Evolutionary conservation across 2,329 filamentous ascomycete genomes (phyloP).

Genomic region (Lasiodiplodia gonubiensis): DNA sequence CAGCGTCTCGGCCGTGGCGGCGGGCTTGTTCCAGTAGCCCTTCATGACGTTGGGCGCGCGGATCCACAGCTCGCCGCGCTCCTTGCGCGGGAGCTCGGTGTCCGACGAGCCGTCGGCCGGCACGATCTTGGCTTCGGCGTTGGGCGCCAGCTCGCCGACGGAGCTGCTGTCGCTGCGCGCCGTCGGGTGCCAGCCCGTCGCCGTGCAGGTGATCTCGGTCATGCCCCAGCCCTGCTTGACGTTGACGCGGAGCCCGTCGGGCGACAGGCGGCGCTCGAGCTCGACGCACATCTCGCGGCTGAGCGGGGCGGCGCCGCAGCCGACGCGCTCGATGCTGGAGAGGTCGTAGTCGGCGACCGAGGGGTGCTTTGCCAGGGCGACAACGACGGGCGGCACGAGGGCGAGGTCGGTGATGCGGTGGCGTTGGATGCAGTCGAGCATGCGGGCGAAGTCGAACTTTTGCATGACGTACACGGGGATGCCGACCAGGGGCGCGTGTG

Average conservation of each 20-base stretch:
- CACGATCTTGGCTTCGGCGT: conserved; percentile 72
- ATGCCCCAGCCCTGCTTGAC: conserved; percentile 83
- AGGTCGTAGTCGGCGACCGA: conserved; percentile 70
- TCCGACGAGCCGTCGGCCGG: conserved; percentile 57
- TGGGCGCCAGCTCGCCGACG: conserved; percentile 73
- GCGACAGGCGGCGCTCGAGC: conserved; percentile 62
- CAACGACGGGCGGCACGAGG: conserved; percentile 76
- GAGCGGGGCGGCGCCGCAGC: conserved; percentile 71
- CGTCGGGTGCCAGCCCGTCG: conserved; percentile 67
- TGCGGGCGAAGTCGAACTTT: conserved; percentile 74
- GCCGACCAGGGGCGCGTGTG: conserved; percentile 61
- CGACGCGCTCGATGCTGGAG: conserved; percentile 65
- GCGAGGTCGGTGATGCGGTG: conserved; percentile 71
- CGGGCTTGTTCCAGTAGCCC: conserved; percentile 75
- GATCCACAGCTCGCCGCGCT: conserved; percentile 75
- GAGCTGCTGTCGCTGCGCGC: conserved; percentile 50
- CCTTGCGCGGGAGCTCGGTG: conserved; percentile 56
- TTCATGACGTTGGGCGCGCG: conserved; percentile 74
- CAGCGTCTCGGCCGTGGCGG: conserved; percentile 69
- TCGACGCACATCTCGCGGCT: conserved; percentile 53
- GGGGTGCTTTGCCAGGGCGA: conserved; percentile 74
- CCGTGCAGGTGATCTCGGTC: conserved; percentile 79
- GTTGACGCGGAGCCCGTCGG: conserved; percentile 51
- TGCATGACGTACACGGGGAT: conserved; percentile 79
- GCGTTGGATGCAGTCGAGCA: conserved; percentile 70